Evolutionary conservation across 2,329 filamentous ascomycete genomes (phyloP).

Genomic region (Cordyceps sp.): DNA sequence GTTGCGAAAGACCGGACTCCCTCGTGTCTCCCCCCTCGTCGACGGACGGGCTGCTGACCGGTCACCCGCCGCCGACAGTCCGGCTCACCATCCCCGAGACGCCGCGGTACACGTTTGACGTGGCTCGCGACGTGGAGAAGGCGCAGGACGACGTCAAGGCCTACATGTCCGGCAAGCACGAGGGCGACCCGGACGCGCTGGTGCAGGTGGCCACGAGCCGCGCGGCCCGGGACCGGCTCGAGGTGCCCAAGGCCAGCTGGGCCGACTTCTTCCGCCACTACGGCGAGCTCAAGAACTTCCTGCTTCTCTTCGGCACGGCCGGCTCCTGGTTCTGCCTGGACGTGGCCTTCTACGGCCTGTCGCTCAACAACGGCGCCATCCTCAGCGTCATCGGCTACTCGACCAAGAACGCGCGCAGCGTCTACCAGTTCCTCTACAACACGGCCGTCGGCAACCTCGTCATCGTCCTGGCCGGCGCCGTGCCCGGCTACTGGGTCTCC

Average conservation of each 20-base stretch:
- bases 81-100: constrained; percentile 76
- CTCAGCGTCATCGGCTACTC: constrained; percentile 57
- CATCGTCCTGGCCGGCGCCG: constrained; percentile 60
- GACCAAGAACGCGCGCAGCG: constrained; percentile 23
- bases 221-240: constrained; percentile 34
- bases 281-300: constrained; percentile 51
- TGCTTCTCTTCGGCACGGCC: constrained; percentile 61
- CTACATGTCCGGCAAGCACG: constrained; percentile 50
- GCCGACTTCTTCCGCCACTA: constrained; percentile 58
- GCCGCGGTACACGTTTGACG: constrained; percentile 75
- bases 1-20: constrained; percentile 6
- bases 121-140: constrained; percentile 58
- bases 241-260: constrained; percentile 55
- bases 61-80: constrained; percentile 10
- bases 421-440: constrained; percentile 57
- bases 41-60: background rate
- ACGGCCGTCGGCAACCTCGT: constrained; percentile 67
- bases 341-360: constrained; percentile 48
- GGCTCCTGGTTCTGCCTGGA: constrained; percentile 70
- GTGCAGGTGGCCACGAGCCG: constrained; percentile 40
- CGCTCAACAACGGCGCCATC: constrained; percentile 61
- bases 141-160: constrained; percentile 56
- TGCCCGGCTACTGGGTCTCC: constrained; percentile 71
- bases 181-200: constrained; percentile 51
- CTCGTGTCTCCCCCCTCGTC: background rate